Base-by-base conservation (phyloP, 2,329 filamentous ascomycete species). In the Epicoccum nigrum region DNA sequence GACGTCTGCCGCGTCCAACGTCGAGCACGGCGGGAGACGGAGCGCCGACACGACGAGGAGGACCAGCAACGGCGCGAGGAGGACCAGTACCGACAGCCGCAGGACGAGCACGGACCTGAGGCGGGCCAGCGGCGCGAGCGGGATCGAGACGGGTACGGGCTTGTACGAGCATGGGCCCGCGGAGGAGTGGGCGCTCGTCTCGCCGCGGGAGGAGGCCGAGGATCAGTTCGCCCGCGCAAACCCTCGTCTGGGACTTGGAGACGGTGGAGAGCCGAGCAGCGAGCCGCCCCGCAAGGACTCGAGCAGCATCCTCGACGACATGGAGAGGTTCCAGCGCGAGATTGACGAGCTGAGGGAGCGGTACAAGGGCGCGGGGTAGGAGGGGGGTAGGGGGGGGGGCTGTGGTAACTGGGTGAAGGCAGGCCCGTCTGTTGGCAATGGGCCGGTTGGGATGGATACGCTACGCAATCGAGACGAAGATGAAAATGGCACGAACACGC, bases 311-410 rank as follows among this genome's bases (percentile, higher is more conserved):
- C 49, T 74, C 12, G 69, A 71, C 41, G 72, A 74, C 41, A 71
- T 74, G 70, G 71, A 73, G 27, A 67, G 59, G 54, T 73, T 74
- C 23, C 72, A 74, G 54, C 60, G 62, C 7, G 72, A 74, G 59
- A 70, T 74, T 55, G 72, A 74, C 37, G 70, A 68, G 59, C 40
- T 74, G 58, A 64, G 68, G 51, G 51, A 56, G n/a, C 53, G 55
- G 46, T 72, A 64, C 49, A 60, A 62, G 23, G 44, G 65, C 45
- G 50, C 51, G 30, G 53, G 38, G 34, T 55, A 56, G 54, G 6
- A 17, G 3, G n/a, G n/a, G 31, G 8, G 7, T 4, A n/a, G n/a
- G n/a, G n/a, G n/a, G n/a, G n/a, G n/a, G n/a, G n/a, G n/a, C n/a
- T n/a, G n/a, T n/a, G n/a, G n/a, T n/a, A n/a, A n/a, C n/a, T n/a